phyloP scores from a whole-genome alignment of 495 filamentous ascomycete genomes.

The Podospora pseudopauciseta region DNA sequence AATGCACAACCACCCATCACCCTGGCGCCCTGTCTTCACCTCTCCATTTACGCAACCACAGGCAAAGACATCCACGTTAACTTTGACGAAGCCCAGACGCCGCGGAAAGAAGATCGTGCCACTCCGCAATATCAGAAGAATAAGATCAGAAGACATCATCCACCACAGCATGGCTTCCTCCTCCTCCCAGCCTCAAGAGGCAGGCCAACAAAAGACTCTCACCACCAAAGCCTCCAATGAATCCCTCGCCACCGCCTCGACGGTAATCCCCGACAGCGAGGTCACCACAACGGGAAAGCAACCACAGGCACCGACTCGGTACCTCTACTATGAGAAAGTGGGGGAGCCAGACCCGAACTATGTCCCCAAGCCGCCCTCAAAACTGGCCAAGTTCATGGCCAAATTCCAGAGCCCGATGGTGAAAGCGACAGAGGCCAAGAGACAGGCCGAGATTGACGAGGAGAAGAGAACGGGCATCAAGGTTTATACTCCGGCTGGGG shows the following conservation, averaged over 20 bases:
- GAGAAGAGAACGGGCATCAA: constrained; percentile 18
- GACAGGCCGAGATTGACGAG: constrained; percentile 14
- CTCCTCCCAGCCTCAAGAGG: background rate
- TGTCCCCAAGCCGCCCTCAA: constrained; percentile 19
- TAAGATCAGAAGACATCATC: background rate
- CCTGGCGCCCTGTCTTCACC: too few species aligned
- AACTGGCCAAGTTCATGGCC: constrained; percentile 17
- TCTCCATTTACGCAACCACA: too few species aligned
- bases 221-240: background rate
- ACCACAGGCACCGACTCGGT: constrained; percentile 1
- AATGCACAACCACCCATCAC: background rate
- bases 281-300: background rate
- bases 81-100: background rate
- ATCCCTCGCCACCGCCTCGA: background rate
- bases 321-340: constrained; percentile 10
- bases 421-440: constrained; percentile 7
- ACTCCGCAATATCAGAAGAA: background rate
- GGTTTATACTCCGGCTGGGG: background rate
- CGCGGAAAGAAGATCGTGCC: background rate
- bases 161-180: background rate
- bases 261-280: background rate
- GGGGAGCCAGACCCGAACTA: constrained; percentile 16
- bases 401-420: constrained; percentile 26
- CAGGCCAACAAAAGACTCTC: background rate
- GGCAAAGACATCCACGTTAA: too few species aligned